Evolutionary conservation across 257 asterid genomes (phyloP), one percentile per base, ranked within the genome.

Genomic region (Solanum lignicaule): DNA sequence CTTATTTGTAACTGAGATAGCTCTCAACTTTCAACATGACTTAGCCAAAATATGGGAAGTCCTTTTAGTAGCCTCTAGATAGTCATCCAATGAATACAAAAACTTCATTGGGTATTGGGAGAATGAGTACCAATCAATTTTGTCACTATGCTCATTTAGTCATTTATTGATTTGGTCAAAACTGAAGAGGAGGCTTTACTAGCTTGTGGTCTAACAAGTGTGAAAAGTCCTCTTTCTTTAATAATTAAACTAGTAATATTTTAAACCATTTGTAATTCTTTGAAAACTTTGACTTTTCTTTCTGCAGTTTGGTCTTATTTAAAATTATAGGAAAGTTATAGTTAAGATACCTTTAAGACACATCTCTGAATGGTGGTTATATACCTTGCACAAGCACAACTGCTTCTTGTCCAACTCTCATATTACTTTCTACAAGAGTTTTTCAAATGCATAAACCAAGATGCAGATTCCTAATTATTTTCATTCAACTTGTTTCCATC

Each of bases 391-490:
- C 32, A 14, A 41, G n/a, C 33, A 39, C 62, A 39, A 25, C n/a
- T 76, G 36, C 25, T 75, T 21, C 38, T 69, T 72, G 20, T 14
- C 23, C 13, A 76, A 76, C 35, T 1, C 25, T 58, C 11, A 62
- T 27, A 35, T 13, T 84, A 18, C 25, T 32, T 33, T 39, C 27
- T 38, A 62, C 82, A 7, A 16, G 33, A 48, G 41, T 69, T 69
- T 39, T 41, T 20, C 46, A 72, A 72, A 91, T 91, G 94, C 76
- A 55, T 86, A 68, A 36, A 31, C 84, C 79, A 18, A 87, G 13
- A 48, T 29, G 11, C 23, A 18, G 20, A 6, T 33, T 46, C 15
- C 29, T 73, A 23, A 7, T 88, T 12, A 18, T 10, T 48, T 72
- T 89, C 78, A 48, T 89, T 20, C 83, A n/a, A 71, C 20, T 79